Base-by-base conservation (phyloP, 345 rosid species). In the Salix brachista region DNA sequence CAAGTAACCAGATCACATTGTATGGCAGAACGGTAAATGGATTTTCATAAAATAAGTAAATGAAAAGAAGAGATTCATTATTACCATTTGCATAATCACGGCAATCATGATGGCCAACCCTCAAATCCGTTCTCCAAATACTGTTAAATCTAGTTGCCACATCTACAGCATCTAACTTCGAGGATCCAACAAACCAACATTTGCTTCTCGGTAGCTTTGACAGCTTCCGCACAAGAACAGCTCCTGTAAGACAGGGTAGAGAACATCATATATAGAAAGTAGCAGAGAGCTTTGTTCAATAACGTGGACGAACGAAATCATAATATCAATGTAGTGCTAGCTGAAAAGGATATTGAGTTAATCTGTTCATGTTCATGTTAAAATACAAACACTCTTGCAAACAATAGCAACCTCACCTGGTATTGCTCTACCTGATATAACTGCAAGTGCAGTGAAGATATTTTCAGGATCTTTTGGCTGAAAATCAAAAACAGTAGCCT, bases 171-270 rank as follows among this genome's bases (percentile, higher is more conserved):
- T 84, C 83, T 56, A 26, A 79, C 71, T 80, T 62, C 0, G 84
- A 83, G 79, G 86, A 83, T 79, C 97, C 98, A 83, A 89, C 91
- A 54, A 85, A 80, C 95, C 94, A 92, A 81, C 96, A 92, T 80
- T 84, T 89, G 65, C 78, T 72, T 69, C 82, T 87, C 0, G 96
- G 98, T 50, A 91, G 79, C 75, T 85, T 91, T 71, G 67, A 81
- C 74, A 92, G 58, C 66, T 78, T 88, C 83, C 96, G 86, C 73
- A 50, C 77, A 10, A 73, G 81, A 76, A 92, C 87, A 58, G 78
- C 74, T 79, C 96, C 97, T 92, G 70, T 17, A 42, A 64, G 19
- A 58, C 25, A 6, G 69, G 41, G 23, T 28, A 41, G 18, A 66
- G 25, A 3, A 18, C 60, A 58, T 62, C 25, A 19, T 4, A n/a